Percentiles rank a stretch among this genome's conserved stretches.
phyloP scores from a whole-genome alignment of 768 basidiomycete genomes.

The Dacryopinax spathularia region DNA sequence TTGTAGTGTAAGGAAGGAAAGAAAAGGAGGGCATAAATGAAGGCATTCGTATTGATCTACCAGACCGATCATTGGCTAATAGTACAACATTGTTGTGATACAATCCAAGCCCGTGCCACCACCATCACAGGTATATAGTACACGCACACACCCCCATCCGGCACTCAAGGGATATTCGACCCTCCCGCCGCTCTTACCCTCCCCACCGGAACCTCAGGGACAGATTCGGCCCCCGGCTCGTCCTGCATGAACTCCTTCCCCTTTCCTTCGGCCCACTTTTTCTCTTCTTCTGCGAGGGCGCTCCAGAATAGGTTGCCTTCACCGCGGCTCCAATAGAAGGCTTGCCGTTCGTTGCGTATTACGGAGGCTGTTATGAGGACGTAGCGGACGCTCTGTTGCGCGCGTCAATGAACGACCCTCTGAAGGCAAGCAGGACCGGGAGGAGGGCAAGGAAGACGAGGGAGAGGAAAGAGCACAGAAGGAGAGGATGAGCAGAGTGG shows the following conservation, averaged over 20 bases:
- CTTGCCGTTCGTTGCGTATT: conserved; percentile 45
- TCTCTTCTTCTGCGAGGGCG: conserved; percentile 60
- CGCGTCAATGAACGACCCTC: neutral
- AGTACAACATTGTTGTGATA: neutral
- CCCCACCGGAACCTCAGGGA: neutral
- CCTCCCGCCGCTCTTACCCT: neutral
- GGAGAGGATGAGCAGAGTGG: neutral
- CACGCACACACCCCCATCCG: neutral
- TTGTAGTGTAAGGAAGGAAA: no score
- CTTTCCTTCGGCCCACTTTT: neutral
- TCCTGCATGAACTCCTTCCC: neutral
- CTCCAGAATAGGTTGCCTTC: conserved; percentile 59
- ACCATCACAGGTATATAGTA: neutral
- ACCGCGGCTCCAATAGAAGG: conserved; percentile 62
- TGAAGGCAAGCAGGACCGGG: neutral
- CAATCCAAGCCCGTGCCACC: neutral
- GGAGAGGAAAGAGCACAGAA: conserved; percentile 8
- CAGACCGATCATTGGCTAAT: neutral
- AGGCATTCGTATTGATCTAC: neutral
- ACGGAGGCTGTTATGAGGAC: conserved; percentile 67
- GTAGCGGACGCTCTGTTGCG: conserved; percentile 53
- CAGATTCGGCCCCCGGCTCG: neutral
- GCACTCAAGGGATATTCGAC: neutral
- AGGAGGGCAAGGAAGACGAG: neutral
- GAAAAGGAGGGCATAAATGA: no score